Conservation (phyloP, 2,329 filamentous ascomycete genomes). For the Coniochaeta hoffmannii region DNA sequence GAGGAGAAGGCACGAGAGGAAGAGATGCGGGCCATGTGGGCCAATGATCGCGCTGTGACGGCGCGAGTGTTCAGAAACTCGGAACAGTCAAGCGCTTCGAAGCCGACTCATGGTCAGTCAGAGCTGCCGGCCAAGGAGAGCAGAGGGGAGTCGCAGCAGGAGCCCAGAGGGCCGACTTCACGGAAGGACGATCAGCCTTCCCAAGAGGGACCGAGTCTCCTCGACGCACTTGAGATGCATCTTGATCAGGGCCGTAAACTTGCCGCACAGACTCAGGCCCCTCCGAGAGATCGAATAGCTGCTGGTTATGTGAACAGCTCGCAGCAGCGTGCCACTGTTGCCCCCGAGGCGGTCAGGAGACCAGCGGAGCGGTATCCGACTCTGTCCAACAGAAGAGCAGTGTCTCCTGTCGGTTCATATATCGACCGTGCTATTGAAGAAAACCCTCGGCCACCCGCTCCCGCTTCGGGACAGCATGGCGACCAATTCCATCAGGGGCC, state of each 20-base stretch:
- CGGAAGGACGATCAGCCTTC: conserved; percentile 2
- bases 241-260: conserved; percentile 10
- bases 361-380: not conserved
- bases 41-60: not conserved
- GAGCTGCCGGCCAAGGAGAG: not conserved
- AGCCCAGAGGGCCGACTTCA: not conserved
- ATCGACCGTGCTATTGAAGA: not conserved
- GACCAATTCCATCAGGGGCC: conserved; percentile 6
- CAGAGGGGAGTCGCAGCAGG: not conserved
- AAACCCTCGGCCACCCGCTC: conserved; percentile 1
- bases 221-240: conserved; percentile 18
- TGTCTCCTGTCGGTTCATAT: not conserved
- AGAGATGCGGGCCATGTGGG: conserved; percentile 3
- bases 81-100: not conserved
- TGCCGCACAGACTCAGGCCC: not conserved
- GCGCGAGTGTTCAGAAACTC: not conserved
- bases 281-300: not conserved
- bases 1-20: not conserved
- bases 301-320: not conserved
- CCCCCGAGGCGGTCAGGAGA: not conserved
- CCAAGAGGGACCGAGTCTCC: conserved; percentile 10
- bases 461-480: conserved; percentile 4
- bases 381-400: not conserved
- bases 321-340: not conserved
- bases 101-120: not conserved